Evolutionary conservation across 345 rosid genomes (phyloP).

Genomic region (Dipteronia sinensis): DNA sequence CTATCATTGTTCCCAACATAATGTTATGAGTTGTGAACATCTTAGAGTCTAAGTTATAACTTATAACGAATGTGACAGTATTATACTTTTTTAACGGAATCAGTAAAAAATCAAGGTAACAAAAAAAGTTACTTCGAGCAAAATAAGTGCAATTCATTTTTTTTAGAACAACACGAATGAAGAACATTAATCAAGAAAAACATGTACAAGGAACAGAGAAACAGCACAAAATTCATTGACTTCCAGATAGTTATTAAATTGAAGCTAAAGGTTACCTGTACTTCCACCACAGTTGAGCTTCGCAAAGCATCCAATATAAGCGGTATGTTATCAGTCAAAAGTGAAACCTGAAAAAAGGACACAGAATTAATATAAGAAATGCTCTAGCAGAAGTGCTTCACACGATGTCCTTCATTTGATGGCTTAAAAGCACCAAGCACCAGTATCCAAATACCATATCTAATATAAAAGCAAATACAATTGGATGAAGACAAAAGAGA

Average conservation of each 20-base stretch:
- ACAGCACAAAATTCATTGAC: background rate
- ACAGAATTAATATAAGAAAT: conserved; percentile 5
- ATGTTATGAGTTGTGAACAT: background rate
- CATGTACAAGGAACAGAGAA: background rate
- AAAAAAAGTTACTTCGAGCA: background rate
- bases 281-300: conserved; percentile 65
- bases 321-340: conserved; percentile 62
- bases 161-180: background rate
- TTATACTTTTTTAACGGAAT: background rate
- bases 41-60: background rate
- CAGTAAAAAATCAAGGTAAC: background rate
- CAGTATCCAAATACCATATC: no score
- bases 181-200: background rate
- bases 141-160: background rate
- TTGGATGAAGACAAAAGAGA: background rate
- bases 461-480: background rate
- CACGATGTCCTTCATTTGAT: background rate
- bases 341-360: conserved; percentile 51
- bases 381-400: background rate
- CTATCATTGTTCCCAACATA: background rate
- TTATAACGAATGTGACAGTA: background rate
- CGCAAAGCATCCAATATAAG: conserved; percentile 71
- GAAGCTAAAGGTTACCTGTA: conserved; percentile 55
- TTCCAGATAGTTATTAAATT: background rate
- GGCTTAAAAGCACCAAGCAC: background rate